A percentile compares a stretch with the other conserved stretches of the same genome.
phyloP scores from a whole-genome alignment of 2,329 filamentous ascomycete species.

The Fusarium pilosicola region DNA sequence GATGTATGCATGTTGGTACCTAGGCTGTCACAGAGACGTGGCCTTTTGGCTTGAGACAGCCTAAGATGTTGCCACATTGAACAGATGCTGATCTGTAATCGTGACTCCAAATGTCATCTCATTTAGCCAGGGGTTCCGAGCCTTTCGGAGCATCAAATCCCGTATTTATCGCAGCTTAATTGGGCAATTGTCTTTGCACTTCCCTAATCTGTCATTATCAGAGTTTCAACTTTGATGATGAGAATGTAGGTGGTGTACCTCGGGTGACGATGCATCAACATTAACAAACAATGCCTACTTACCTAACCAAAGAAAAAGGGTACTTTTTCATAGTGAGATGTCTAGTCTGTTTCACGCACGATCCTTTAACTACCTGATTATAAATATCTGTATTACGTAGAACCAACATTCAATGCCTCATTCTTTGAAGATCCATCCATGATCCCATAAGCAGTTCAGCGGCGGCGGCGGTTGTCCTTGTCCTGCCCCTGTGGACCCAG shows the following conservation, averaged over 20 bases:
- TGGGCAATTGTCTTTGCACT: constrained; percentile 25
- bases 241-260: not conserved
- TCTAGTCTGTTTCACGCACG: not conserved
- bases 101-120: not conserved
- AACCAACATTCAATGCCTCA: constrained; percentile 3
- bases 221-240: not conserved
- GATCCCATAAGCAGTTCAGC: constrained; percentile 1
- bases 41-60: constrained; percentile 17
- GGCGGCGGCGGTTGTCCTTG: not conserved
- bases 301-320: not conserved
- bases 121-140: constrained; percentile 8
- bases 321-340: not conserved
- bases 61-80: constrained; percentile 27
- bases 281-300: not conserved
- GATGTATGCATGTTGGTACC: not conserved
- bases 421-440: not conserved
- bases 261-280: not conserved
- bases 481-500: constrained; percentile 9
- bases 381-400: not conserved
- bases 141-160: constrained; percentile 30
- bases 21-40: constrained; percentile 16
- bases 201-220: constrained; percentile 6
- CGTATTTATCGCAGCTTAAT: constrained; percentile 28
- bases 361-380: not conserved
- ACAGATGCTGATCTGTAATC: not conserved